These are phyloP conservation scores for Guyanaporus albipodus DNA, from an alignment of 768 basidiomycete genomes.

Conservation along the genomic window DNA sequence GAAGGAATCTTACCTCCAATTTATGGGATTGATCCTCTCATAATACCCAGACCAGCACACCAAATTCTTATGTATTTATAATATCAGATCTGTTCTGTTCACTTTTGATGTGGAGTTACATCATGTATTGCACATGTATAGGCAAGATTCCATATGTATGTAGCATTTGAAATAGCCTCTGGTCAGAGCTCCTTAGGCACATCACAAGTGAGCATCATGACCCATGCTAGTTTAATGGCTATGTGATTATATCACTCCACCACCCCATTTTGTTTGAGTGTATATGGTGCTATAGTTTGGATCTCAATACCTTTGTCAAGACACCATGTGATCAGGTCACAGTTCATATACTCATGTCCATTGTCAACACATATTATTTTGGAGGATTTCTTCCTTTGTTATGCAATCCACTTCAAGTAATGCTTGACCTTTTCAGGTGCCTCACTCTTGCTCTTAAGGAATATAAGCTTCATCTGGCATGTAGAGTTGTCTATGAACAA, in stretches of 20 bases:
- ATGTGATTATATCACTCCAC: constrained; percentile 38
- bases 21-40: too few relatives aligned
- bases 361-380: not conserved
- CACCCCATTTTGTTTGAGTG: constrained; percentile 36
- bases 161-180: constrained; percentile 26
- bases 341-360: not conserved
- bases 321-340: not conserved
- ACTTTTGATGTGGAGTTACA: too few relatives aligned
- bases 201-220: constrained; percentile 30
- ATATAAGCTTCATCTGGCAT: not conserved
- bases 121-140: too few relatives aligned
- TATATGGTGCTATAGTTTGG: constrained; percentile 34
- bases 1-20: too few relatives aligned
- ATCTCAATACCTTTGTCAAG: constrained; percentile 25
- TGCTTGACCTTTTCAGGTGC: not conserved
- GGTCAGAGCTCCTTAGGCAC: constrained; percentile 27
- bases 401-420: not conserved
- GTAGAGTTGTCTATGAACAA: not conserved
- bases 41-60: too few relatives aligned
- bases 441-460: not conserved
- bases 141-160: too few relatives aligned
- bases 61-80: too few relatives aligned
- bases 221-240: constrained; percentile 23
- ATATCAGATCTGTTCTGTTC: too few relatives aligned
- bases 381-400: not conserved